phyloP scores from a whole-genome alignment of 164 flowering plant species.

The Stephania cephalantha region DNA sequence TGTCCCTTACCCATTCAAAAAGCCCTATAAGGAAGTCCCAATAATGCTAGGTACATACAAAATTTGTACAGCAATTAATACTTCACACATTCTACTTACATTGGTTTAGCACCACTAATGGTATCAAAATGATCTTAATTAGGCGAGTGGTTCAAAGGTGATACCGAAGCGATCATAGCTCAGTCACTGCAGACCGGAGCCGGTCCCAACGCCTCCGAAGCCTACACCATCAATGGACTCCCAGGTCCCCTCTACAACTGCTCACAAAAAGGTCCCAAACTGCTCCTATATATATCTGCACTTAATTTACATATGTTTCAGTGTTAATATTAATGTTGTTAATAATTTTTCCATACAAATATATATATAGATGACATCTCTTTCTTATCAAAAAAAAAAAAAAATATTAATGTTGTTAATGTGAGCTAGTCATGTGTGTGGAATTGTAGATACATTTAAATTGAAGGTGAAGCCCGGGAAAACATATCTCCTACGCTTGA shows the following conservation, averaged over 20 bases:
- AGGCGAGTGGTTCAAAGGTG: constrained; percentile 59
- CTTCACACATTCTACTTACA: too few species aligned
- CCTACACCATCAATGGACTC: constrained; percentile 51
- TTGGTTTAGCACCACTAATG: too few species aligned
- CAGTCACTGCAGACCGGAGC: constrained; percentile 49
- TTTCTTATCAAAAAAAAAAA: too few species aligned
- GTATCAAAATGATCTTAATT: neutral
- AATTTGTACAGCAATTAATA: neutral
- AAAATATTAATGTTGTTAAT: neutral
- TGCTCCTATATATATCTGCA: too few species aligned
- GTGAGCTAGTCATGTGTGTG: too few species aligned
- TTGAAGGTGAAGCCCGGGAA: constrained; percentile 49
- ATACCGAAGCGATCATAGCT: constrained; percentile 40
- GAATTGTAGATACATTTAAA: constrained; percentile 37
- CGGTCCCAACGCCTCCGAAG: constrained; percentile 56
- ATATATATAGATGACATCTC: too few species aligned
- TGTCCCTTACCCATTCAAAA: constrained; percentile 40
- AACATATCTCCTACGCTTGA: constrained; percentile 46
- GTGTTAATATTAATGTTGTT: too few species aligned
- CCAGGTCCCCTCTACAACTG: constrained; percentile 61
- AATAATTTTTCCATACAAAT: too few species aligned
- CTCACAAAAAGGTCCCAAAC: constrained; percentile 34
- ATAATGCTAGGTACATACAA: constrained; percentile 38
- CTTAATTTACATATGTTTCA: too few species aligned
- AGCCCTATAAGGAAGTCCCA: constrained; percentile 48